These are phyloP conservation scores for Anthostomella pinea DNA, from an alignment of 2,329 filamentous ascomycete genomes.

Conservation along the genomic window DNA sequence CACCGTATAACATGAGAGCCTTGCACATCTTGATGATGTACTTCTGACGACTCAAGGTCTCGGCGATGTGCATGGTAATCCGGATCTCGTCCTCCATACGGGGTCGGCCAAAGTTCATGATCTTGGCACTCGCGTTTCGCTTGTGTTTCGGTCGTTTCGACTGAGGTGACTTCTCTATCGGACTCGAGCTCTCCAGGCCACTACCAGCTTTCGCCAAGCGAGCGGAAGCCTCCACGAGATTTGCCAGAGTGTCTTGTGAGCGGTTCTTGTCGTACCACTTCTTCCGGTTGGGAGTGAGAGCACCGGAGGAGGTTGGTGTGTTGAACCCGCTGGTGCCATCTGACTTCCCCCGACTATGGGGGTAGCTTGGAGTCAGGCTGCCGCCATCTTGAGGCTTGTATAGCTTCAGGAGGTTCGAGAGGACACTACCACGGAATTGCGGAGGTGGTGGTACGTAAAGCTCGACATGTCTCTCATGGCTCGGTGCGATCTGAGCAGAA, in stretches of 20 bases:
- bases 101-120: slow-evolving; percentile 35
- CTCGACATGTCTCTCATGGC: slow-evolving; percentile 38
- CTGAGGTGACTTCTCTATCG: slow-evolving; percentile 15
- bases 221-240: slow-evolving; percentile 46
- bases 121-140: slow-evolving; percentile 35
- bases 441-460: slow-evolving; percentile 40
- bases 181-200: slow-evolving; percentile 12
- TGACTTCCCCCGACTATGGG: slow-evolving; percentile 27
- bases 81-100: slow-evolving; percentile 44
- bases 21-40: slow-evolving; percentile 84
- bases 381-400: slow-evolving; percentile 41
- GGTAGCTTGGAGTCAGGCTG: slow-evolving; percentile 19
- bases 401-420: slow-evolving; percentile 45
- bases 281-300: slow-evolving; percentile 40
- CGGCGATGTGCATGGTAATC: slow-evolving; percentile 53
- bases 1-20: slow-evolving; percentile 85
- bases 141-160: slow-evolving; percentile 37
- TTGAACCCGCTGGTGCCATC: slow-evolving; percentile 25
- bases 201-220: slow-evolving; percentile 36
- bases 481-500: slow-evolving; percentile 27
- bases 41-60: slow-evolving; percentile 73
- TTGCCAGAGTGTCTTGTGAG: slow-evolving; percentile 46
- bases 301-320: slow-evolving; percentile 39
- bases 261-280: slow-evolving; percentile 50
- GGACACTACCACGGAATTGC: slow-evolving; percentile 43